These are phyloP conservation scores for Lachancea sp. DNA, from an alignment of 805 yeast species.

Conservation along the genomic window DNA sequence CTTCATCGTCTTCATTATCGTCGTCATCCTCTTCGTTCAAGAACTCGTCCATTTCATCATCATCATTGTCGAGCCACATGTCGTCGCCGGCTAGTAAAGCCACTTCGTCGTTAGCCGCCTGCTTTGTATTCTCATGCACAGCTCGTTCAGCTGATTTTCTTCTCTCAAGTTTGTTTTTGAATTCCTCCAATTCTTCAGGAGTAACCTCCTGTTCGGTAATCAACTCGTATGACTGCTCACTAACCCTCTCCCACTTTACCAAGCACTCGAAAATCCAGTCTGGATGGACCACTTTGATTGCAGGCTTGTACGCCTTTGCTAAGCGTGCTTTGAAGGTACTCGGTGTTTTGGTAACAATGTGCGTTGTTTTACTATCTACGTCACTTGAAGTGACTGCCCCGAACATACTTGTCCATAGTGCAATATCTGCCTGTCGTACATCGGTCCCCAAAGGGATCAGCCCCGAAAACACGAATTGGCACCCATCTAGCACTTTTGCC, in stretches of 20 bases:
- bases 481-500: conserved; percentile 55
- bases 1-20: conserved; percentile 13
- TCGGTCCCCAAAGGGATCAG: conserved; percentile 79
- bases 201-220: conserved; percentile 44
- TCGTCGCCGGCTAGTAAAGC: conserved; percentile 28
- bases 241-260: conserved; percentile 66
- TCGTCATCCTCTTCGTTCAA: conserved; percentile 24
- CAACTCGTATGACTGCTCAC: conserved; percentile 54
- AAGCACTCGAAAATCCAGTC: conserved; percentile 90
- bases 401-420: conserved; percentile 85
- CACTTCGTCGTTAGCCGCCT: conserved; percentile 18
- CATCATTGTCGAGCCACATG: conserved; percentile 32
- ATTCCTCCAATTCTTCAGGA: conserved; percentile 36
- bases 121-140: conserved; percentile 10
- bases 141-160: conserved; percentile 35
- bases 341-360: conserved; percentile 74
- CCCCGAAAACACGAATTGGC: conserved; percentile 76
- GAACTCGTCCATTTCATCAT: conserved; percentile 30
- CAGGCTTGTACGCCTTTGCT: conserved; percentile 58
- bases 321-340: conserved; percentile 79
- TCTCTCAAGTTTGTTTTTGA: conserved; percentile 29
- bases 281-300: conserved; percentile 74
- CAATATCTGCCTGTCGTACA: conserved; percentile 74
- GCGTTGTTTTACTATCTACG: conserved; percentile 70
- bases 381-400: conserved; percentile 81